A percentile compares a stretch with the other conserved stretches of the same genome.
Conservation (phyloP, 306 rosid genomes). For the Sicyos baderoa region DNA sequence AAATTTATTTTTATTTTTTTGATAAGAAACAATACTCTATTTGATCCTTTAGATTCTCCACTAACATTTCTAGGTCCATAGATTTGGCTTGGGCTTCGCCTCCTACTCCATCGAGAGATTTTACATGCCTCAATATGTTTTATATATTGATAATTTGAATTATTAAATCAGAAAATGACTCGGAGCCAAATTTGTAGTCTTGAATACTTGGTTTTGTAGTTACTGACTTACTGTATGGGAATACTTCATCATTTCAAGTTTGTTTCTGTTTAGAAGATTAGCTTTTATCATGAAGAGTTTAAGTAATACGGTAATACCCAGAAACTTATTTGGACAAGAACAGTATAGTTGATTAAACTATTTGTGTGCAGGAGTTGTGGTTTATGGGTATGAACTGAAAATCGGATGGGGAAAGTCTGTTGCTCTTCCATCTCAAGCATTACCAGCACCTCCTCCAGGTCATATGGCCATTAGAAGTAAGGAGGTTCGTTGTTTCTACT, state of each 20-base stretch:
- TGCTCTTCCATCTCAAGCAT: constrained; percentile 93
- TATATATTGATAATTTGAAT: neutral
- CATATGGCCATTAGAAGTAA: constrained; percentile 99
- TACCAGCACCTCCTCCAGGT: constrained; percentile 99
- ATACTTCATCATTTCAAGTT: neutral
- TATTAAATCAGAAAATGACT: neutral
- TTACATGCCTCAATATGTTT: neutral
- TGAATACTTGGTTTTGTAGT: neutral
- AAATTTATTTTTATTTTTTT: too few relatives aligned
- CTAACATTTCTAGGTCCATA: neutral
- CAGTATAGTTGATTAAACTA: constrained; percentile 14
- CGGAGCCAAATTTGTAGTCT: neutral
- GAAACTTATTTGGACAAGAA: neutral
- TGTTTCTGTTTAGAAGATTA: neutral
- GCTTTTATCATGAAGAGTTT: neutral
- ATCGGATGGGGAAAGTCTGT: constrained; percentile 99
- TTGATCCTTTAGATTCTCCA: constrained; percentile 6
- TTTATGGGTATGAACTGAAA: constrained; percentile 95
- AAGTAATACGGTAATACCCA: neutral
- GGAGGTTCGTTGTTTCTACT: constrained; percentile 51
- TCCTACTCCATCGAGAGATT: neutral
- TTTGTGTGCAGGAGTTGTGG: constrained; percentile 80
- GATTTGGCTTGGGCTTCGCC: neutral
- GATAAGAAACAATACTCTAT: too few relatives aligned
- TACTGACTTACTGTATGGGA: too few relatives aligned